Evolutionary conservation across 2,329 filamentous ascomycete species (phyloP).

Genomic region (Ophiostoma pallidulum): DNA sequence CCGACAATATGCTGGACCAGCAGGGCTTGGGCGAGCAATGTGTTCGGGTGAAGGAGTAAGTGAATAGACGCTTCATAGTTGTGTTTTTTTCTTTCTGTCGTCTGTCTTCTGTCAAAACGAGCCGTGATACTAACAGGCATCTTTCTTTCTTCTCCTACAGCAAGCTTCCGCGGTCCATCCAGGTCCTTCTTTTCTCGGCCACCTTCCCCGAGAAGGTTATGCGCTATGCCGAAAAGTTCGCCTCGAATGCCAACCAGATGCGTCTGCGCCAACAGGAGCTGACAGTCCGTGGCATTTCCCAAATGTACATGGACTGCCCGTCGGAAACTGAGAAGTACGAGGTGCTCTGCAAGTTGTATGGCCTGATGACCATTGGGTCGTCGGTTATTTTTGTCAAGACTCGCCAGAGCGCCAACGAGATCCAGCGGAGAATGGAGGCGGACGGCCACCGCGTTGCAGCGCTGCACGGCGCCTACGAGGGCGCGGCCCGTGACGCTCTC

Average conservation of each 20-base stretch:
- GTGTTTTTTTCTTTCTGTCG: too few species aligned
- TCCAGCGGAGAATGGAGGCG: slow-evolving; percentile 73
- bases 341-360: slow-evolving; percentile 84
- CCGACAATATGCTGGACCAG: slow-evolving; percentile 97
- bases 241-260: slow-evolving; percentile 76
- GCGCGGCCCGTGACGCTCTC: slow-evolving; percentile 69
- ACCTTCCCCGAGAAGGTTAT: slow-evolving; percentile 84
- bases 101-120: too few species aligned
- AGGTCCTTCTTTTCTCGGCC: slow-evolving; percentile 90
- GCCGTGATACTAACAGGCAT: not conserved
- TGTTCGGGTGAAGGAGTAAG: slow-evolving; percentile 74
- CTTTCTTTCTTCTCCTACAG: slow-evolving; percentile 31
- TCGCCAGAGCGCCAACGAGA: slow-evolving; percentile 73
- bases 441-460: slow-evolving; percentile 91
- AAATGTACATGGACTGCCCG: slow-evolving; percentile 93
- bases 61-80: slow-evolving; percentile 17
- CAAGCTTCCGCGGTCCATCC: slow-evolving; percentile 62
- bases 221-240: slow-evolving; percentile 73
- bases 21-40: slow-evolving; percentile 95
- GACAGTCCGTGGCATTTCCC: slow-evolving; percentile 93
- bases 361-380: slow-evolving; percentile 89
- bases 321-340: slow-evolving; percentile 76
- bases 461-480: slow-evolving; percentile 81
- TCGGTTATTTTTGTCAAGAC: slow-evolving; percentile 98
- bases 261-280: slow-evolving; percentile 84